A percentile compares a stretch with the other conserved stretches of the same genome.
Conservation (phyloP, 495 filamentous ascomycete species). For the Eremomyces bilateralis region DNA sequence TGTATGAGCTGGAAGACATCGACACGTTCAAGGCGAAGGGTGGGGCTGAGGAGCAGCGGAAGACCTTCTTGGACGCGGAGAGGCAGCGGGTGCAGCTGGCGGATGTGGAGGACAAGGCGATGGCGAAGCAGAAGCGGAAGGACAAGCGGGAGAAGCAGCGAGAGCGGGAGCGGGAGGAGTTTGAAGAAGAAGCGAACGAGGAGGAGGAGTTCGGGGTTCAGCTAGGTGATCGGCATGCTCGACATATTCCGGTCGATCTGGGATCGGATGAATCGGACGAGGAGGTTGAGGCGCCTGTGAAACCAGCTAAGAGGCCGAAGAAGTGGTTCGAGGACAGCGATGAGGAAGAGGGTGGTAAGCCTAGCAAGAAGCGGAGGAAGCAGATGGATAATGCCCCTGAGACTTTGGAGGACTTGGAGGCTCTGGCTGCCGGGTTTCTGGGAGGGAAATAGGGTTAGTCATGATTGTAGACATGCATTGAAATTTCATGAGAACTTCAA, state of each 20-base stretch:
- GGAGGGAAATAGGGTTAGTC: too few relatives aligned
- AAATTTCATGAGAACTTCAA: too few relatives aligned
- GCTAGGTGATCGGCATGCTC: constrained; percentile 9
- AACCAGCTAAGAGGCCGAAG: constrained; percentile 16
- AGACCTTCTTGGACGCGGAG: constrained; percentile 55
- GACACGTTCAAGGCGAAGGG: constrained; percentile 54
- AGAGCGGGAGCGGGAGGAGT: constrained; percentile 41
- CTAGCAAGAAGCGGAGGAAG: constrained; percentile 19
- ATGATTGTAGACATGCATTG: too few relatives aligned
- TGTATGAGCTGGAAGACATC: constrained; percentile 78
- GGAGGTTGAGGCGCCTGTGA: constrained; percentile 12
- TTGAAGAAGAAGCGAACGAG: constrained; percentile 19
- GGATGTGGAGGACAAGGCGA: constrained; percentile 62
- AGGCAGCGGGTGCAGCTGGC: constrained; percentile 45
- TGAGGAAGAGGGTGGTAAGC: constrained; percentile 8
- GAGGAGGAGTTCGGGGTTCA: constrained; percentile 13
- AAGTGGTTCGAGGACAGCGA: constrained; percentile 27
- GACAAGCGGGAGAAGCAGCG: constrained; percentile 79
- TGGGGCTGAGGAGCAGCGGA: constrained; percentile 48
- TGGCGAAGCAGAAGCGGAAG: constrained; percentile 54
- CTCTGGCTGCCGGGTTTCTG: constrained; percentile 63
- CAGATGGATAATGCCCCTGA: constrained; percentile 38
- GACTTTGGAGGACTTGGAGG: constrained; percentile 77
- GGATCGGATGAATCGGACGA: constrained; percentile 14
- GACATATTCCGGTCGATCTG: neutral